Percentiles rank a stretch among this genome's conserved stretches.
These are phyloP conservation scores for Peronospora belbahrii DNA, from an alignment of 352 stramenopile species.

Conservation along the genomic window DNA sequence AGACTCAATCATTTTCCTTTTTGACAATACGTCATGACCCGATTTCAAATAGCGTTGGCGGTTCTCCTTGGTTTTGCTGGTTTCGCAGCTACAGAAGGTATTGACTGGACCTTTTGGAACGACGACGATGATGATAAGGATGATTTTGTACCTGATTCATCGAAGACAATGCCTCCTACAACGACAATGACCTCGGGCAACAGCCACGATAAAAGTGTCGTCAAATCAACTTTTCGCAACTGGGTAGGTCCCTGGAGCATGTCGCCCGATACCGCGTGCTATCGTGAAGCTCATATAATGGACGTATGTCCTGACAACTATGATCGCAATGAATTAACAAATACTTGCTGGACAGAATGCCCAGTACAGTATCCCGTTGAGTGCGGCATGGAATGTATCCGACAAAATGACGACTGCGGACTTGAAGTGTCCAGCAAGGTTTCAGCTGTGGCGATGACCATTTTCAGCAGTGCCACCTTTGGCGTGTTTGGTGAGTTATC, in stretches of 20 bases:
- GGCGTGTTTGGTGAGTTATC: conserved; percentile 33
- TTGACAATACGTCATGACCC: conserved; percentile 11
- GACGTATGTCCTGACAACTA: conserved; percentile 33
- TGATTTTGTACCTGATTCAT: neutral
- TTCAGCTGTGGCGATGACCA: conserved; percentile 29
- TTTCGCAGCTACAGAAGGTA: conserved; percentile 2
- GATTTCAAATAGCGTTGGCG: conserved; percentile 1
- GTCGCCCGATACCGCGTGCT: conserved; percentile 17
- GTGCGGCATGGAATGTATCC: conserved; percentile 47
- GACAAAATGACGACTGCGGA: conserved; percentile 33
- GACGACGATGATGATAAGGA: neutral
- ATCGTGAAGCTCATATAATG: conserved; percentile 29
- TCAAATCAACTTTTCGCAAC: conserved; percentile 22
- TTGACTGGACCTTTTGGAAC: conserved; percentile 6
- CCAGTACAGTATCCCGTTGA: conserved; percentile 47
- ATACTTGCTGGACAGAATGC: conserved; percentile 52
- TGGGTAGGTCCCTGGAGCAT: conserved; percentile 36
- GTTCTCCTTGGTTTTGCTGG: neutral
- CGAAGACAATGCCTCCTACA: neutral
- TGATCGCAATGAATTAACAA: conserved; percentile 35
- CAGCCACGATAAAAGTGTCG: conserved; percentile 12
- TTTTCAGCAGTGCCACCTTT: conserved; percentile 29
- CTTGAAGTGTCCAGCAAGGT: conserved; percentile 40
- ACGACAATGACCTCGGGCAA: neutral
- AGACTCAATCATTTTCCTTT: neutral